Evolutionary conservation across 768 basidiomycete genomes (phyloP), one percentile per base, ranked within the genome.

Genomic region (Tulasnella sp.): DNA sequence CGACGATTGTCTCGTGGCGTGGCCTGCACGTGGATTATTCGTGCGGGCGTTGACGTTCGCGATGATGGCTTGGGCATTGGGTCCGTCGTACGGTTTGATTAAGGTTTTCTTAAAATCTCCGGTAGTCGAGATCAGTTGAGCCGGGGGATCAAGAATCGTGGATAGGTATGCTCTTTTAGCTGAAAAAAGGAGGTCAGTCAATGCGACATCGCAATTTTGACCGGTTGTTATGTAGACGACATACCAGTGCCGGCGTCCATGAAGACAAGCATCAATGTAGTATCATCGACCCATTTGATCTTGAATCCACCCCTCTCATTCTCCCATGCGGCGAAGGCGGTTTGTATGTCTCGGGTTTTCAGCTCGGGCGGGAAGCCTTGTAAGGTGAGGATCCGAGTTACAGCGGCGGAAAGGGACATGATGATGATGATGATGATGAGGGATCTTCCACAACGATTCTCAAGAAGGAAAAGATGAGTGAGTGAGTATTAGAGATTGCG

Each of bases 211-310:
- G 30, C 11, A 45, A 51, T 24, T 58, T 29, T 22, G 53, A 60
- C 19, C 30, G 51, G 61, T 19, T 63, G 58, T 42, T 53, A 49
- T 50, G 61, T 61, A 63, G 54, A 60, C 44, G 51, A 78, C 93
- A 76, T 68, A 97, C 96, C 94, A 45, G 86, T 78, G 49, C 78
- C 75, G 58, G 96, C 82, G 73, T 98, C 96, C 63, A 81, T 80
- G 69, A 99, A 99, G 57, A 99, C 96, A 65, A 96, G 86, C 66
- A 93, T 74, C 42, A 94, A 86, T 68, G 88, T 93, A 38, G 90
- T 92, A 72, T 99, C 96, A 71, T 99, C 93, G 66, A 82, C 80
- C 96, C 96, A 99, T 71, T 99, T 99, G 70, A 99, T 93, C 78
- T 93, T 92, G 76, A 94, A 96, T 22, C 96, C 96, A 27, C 94